These are phyloP conservation scores for Ascosphaera aggregata DNA, from an alignment of 2,329 filamentous ascomycete species.

Conservation along the genomic window DNA sequence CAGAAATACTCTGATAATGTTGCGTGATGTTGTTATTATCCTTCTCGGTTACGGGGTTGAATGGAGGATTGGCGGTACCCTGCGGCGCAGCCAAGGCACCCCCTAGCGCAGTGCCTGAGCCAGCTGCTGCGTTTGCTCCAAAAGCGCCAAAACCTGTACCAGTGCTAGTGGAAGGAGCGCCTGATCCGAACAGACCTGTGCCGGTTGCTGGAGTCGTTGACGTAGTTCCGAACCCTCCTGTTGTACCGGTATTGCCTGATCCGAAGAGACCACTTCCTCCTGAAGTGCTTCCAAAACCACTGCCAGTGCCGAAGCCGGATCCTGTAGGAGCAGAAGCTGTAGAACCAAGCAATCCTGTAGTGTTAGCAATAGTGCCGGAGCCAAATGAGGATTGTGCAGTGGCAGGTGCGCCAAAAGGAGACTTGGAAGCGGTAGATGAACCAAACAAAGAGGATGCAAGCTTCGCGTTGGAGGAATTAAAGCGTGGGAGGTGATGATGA, in stretches of 20 bases:
- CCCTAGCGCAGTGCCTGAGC: constrained; percentile 20
- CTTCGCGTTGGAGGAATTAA: background rate
- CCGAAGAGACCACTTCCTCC: constrained; percentile 6
- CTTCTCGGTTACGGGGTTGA: constrained; percentile 22
- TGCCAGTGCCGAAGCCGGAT: constrained; percentile 5
- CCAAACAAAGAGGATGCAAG: background rate
- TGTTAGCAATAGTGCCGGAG: constrained; percentile 1
- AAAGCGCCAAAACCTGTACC: constrained; percentile 10
- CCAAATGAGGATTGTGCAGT: background rate
- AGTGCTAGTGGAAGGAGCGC: constrained; percentile 7
- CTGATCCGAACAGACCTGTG: constrained; percentile 5
- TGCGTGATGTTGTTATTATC: constrained; percentile 19
- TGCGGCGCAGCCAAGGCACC: constrained; percentile 18
- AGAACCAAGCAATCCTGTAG: background rate
- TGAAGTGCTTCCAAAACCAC: constrained; percentile 4
- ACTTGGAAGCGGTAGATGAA: background rate
- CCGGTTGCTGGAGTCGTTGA: constrained; percentile 5
- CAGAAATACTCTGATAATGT: constrained; percentile 25
- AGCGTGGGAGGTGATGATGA: background rate
- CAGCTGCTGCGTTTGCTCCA: constrained; percentile 13
- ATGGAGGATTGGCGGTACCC: constrained; percentile 23
- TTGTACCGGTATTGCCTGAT: constrained; percentile 7
- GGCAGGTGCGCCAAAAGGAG: constrained; percentile 1
- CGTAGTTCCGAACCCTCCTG: constrained; percentile 7
- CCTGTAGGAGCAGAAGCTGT: background rate